Evolutionary conservation across 495 filamentous ascomycete species (phyloP), one percentile per base, ranked within the genome.

Genomic region (Xylaria bambusicola): DNA sequence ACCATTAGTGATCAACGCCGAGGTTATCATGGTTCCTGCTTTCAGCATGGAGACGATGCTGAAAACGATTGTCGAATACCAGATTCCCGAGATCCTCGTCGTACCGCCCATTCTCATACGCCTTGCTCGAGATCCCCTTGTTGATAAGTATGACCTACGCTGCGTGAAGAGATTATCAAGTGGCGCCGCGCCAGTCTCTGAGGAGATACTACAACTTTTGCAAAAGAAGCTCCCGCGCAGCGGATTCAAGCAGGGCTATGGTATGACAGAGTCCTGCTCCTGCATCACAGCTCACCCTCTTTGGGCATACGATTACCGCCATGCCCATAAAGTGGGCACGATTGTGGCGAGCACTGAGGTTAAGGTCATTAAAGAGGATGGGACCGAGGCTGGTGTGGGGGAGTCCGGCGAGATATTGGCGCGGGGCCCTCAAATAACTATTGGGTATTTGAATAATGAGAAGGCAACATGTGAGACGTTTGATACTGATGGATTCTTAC

Each of bases 91-190:
- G 56, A 63, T 89, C 46, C 79, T 88, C 40, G 77, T 88, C 60
- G 88, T 89, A 3, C 87, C 88, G 6, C 88, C 87, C 0, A 87
- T 90, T 56, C 72, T 88, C 5, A 88, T 90, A 58, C 80, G 87
- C 9, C 73, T 90, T 42, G 81, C 88, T 13, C 80, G 84, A 20
- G 85, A 88, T 57, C 80, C 84, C 2, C 75, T 81, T 21, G 86
- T 89, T 4, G 70, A 81, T n/a, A 67, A 78, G 15, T 89, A 87
- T 62, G 83, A 86, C 65, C 76, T 88, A 15, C 68, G 65, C 9
- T 76, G 77, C 52, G 70, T 88, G 1, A 73, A 66, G 6, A 71
- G 79, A 1, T 84, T 87, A 63, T 78, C 73, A 2, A 75, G 72
- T 18, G 86, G 87, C 21, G 86, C 87, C 3, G 87, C 87, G n/a